Percentiles rank a stretch among this genome's conserved stretches.
Conservation (phyloP, 202 grass and related monocot species). For the Elaeis oleifera region DNA sequence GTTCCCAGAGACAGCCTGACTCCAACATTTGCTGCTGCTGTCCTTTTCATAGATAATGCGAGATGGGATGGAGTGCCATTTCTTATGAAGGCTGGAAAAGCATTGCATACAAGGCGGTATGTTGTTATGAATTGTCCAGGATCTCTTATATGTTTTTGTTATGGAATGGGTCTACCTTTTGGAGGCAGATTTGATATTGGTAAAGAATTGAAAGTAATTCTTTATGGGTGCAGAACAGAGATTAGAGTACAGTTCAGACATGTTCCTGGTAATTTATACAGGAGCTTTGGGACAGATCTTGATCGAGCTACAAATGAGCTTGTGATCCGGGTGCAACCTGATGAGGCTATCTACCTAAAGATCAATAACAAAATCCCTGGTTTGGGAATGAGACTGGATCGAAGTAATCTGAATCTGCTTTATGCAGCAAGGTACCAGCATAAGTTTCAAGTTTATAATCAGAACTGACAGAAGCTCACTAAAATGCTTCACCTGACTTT, state of each 20-base stretch:
- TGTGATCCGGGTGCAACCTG: conserved; percentile 13
- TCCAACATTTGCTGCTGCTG: conserved; percentile 14
- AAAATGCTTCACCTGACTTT: too few species aligned
- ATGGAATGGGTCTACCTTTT: neutral
- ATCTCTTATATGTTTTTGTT: neutral
- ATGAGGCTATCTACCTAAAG: conserved; percentile 15
- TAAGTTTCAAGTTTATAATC: too few species aligned
- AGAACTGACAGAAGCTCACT: too few species aligned
- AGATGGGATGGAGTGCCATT: conserved; percentile 20
- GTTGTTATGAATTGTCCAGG: neutral
- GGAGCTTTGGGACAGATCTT: conserved; percentile 11
- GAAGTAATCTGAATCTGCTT: conserved; percentile 12
- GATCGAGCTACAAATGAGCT: conserved; percentile 18
- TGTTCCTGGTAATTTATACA: conserved; percentile 15
- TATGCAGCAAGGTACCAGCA: conserved; percentile 8
- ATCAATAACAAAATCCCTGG: conserved; percentile 20
- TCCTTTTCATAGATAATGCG: conserved; percentile 16
- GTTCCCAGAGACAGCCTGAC: conserved; percentile 1
- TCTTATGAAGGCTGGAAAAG: conserved; percentile 16
- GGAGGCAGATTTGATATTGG: too few species aligned
- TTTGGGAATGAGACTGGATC: conserved; percentile 18
- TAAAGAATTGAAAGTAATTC: too few species aligned
- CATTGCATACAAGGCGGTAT: neutral
- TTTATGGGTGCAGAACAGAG: conserved; percentile 4
- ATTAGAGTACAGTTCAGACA: conserved; percentile 19